Percentiles rank a stretch among this genome's conserved stretches.
Conservation (phyloP, 2,329 filamentous ascomycete genomes). For the Diaporthe humulicola region DNA sequence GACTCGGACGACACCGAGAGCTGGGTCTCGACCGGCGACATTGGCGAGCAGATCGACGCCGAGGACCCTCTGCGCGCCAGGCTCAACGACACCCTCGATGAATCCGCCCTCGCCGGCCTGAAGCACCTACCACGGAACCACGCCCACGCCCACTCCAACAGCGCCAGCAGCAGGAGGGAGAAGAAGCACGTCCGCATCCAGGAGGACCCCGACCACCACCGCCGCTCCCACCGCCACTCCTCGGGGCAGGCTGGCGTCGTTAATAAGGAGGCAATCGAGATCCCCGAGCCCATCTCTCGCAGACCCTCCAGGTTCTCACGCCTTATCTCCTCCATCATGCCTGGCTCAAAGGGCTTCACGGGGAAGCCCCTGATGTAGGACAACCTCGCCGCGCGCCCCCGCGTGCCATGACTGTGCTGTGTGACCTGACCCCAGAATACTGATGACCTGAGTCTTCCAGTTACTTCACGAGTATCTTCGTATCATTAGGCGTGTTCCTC, state of each 20-base stretch:
- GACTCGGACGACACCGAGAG: slow-evolving; percentile 70
- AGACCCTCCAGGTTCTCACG: slow-evolving; percentile 76
- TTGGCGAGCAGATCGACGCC: slow-evolving; percentile 90
- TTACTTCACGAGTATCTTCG: slow-evolving; percentile 94
- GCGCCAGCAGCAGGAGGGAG: slow-evolving; percentile 48
- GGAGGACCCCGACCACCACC: slow-evolving; percentile 40
- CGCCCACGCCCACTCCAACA: slow-evolving; percentile 49
- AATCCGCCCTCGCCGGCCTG: slow-evolving; percentile 67
- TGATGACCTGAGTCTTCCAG: slow-evolving; percentile 57
- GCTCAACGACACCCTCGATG: slow-evolving; percentile 75
- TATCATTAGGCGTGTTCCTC: slow-evolving; percentile 87
- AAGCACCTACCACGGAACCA: slow-evolving; percentile 59
- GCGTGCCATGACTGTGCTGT: neutral
- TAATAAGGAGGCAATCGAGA: slow-evolving; percentile 83
- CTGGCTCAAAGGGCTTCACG: slow-evolving; percentile 88
- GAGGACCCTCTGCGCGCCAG: slow-evolving; percentile 84
- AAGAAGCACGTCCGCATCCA: slow-evolving; percentile 80
- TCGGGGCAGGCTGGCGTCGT: slow-evolving; percentile 58
- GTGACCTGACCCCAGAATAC: slow-evolving; percentile 20
- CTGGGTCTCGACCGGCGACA: slow-evolving; percentile 95
- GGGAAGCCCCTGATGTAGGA: slow-evolving; percentile 92
- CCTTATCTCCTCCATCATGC: slow-evolving; percentile 87
- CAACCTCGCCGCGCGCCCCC: slow-evolving; percentile 9
- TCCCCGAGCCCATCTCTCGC: slow-evolving; percentile 77
- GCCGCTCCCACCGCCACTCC: slow-evolving; percentile 43